Percentiles rank a stretch among this genome's conserved stretches.
Conservation (phyloP, 2,329 filamentous ascomycete species). For the Exophiala xenobiotica region DNA sequence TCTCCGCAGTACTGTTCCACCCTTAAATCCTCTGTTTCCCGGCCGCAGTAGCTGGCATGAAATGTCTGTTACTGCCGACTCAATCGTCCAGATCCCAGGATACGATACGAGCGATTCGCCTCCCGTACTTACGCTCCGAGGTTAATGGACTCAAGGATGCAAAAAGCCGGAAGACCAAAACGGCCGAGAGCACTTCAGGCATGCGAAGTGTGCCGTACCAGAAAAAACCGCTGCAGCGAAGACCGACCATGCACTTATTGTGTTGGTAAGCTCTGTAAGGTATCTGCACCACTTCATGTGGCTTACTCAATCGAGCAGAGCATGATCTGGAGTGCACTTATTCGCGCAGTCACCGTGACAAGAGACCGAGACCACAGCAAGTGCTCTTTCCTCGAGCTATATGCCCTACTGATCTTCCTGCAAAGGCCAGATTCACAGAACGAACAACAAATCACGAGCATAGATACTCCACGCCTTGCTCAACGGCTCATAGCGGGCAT, state of each 20-base stretch:
- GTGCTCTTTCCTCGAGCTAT: neutral
- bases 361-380: conserved; percentile 3
- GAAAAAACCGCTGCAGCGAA: conserved; percentile 53
- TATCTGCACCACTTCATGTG: neutral
- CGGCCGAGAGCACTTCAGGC: conserved; percentile 47
- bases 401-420: neutral
- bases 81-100: too few relatives aligned
- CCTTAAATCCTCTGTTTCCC: too few relatives aligned
- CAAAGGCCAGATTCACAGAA: conserved; percentile 1
- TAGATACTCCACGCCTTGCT: neutral
- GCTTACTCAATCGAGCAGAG: conserved; percentile 32
- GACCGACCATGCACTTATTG: conserved; percentile 46
- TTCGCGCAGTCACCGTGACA: conserved; percentile 35
- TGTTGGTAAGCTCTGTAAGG: conserved; percentile 38
- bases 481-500: neutral
- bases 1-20: too few relatives aligned
- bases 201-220: conserved; percentile 47
- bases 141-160: too few relatives aligned
- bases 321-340: conserved; percentile 38
- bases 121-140: too few relatives aligned
- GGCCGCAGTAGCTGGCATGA: too few relatives aligned
- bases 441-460: neutral
- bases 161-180: conserved; percentile 26
- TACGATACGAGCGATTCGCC: too few relatives aligned
- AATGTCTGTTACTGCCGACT: too few relatives aligned